Percentiles rank a stretch among this genome's conserved stretches.
Evolutionary conservation across 2,329 filamentous ascomycete genomes (phyloP).

Genomic region (Diplocarpon mali): DNA sequence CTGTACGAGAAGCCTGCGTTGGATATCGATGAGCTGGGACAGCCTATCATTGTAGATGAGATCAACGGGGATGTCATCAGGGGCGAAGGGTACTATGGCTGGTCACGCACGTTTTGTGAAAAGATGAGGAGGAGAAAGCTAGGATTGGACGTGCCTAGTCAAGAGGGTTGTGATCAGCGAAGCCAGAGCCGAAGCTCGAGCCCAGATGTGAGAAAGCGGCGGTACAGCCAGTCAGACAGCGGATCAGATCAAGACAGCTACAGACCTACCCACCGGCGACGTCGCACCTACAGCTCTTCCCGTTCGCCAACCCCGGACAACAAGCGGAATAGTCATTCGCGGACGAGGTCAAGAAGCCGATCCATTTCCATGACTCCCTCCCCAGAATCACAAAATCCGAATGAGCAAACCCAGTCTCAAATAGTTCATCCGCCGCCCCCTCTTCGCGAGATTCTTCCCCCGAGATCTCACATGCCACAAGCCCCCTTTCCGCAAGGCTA

Average conservation of each 20-base stretch:
- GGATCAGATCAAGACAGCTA: conserved; percentile 13
- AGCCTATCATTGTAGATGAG: conserved; percentile 53
- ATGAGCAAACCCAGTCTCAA: conserved; percentile 6
- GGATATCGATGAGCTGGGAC: conserved; percentile 69
- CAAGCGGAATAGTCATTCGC: conserved; percentile 9
- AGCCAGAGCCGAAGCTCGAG: conserved; percentile 12
- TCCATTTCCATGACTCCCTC: conserved; percentile 16
- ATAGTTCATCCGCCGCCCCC: conserved; percentile 1
- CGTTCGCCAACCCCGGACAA: conserved; percentile 20
- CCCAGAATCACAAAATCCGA: conserved; percentile 4
- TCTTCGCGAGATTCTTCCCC: conserved; percentile 9
- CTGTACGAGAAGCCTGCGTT: conserved; percentile 37
- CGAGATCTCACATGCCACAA: conserved; percentile 9
- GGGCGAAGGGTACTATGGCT: conserved; percentile 76
- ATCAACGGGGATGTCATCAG: conserved; percentile 49
- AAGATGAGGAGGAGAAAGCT: conserved; percentile 56
- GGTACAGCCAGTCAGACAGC: conserved; percentile 22
- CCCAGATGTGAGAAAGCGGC: conserved; percentile 21
- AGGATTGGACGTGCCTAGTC: conserved; percentile 13
- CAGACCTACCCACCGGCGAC: conserved; percentile 17
- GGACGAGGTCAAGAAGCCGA: conserved; percentile 15
- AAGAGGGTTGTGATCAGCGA: neutral
- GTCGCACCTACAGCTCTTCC: conserved; percentile 25
- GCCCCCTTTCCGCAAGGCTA: conserved; percentile 18
- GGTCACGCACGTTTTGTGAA: conserved; percentile 70